Conservation (phyloP, 768 basidiomycete genomes). For the Kockovaella imperatae region DNA sequence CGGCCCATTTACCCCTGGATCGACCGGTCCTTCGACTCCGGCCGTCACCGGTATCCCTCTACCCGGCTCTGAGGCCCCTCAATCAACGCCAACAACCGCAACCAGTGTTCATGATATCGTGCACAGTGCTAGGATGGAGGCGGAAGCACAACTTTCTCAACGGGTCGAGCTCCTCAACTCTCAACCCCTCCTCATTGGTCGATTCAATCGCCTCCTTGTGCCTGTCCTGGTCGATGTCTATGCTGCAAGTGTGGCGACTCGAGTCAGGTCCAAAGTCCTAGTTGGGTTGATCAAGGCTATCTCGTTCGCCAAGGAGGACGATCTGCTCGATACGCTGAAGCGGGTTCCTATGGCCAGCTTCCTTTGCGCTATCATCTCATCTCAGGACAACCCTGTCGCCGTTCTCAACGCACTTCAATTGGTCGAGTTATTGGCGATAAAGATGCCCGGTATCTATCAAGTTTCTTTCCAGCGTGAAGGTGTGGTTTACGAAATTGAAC, state of each 20-base stretch:
- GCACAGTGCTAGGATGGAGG: constrained; percentile 42
- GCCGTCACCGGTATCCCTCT: neutral
- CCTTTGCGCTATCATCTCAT: constrained; percentile 85
- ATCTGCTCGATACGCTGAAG: constrained; percentile 65
- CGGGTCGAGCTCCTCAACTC: constrained; percentile 67
- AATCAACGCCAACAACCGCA: constrained; percentile 36
- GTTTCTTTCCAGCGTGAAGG: constrained; percentile 89
- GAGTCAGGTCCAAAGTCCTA: constrained; percentile 80
- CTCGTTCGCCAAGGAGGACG: constrained; percentile 72
- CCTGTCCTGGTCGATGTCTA: constrained; percentile 98
- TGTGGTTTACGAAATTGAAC: constrained; percentile 88
- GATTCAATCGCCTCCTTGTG: constrained; percentile 79
- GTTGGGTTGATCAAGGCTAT: constrained; percentile 83
- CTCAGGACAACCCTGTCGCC: constrained; percentile 77
- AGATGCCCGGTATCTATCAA: constrained; percentile 74
- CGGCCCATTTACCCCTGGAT: constrained; percentile 8
- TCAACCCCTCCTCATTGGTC: constrained; percentile 62
- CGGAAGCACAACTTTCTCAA: constrained; percentile 48
- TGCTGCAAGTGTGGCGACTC: constrained; percentile 85
- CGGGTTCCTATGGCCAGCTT: constrained; percentile 92
- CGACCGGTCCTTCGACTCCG: constrained; percentile 21
- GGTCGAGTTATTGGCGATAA: constrained; percentile 78
- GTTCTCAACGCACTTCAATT: constrained; percentile 86
- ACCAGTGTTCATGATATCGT: constrained; percentile 22
- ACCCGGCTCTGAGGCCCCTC: constrained; percentile 14